Percentiles rank a stretch among this genome's conserved stretches.
Evolutionary conservation across 306 rosid genomes (phyloP).

Genomic region (Notholithocarpus densiflorus): DNA sequence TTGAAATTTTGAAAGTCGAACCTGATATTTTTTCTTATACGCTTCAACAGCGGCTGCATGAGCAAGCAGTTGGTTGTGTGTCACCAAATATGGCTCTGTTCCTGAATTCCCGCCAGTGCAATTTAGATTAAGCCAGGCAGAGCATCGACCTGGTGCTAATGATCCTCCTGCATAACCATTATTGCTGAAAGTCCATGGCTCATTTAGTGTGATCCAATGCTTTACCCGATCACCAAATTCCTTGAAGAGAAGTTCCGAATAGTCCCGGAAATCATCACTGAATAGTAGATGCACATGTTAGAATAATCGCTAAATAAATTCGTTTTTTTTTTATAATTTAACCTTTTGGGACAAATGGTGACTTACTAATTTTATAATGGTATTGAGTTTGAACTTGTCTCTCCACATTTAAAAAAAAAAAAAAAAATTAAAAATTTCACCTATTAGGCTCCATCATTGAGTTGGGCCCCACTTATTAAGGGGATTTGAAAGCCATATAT

Average conservation of each 20-base stretch:
- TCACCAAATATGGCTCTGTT: slow-evolving; percentile 32
- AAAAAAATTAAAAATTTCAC: no score
- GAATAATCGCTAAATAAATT: no score
- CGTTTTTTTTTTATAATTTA: no score
- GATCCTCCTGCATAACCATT: slow-evolving; percentile 16
- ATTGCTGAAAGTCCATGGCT: slow-evolving; percentile 10
- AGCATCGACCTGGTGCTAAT: slow-evolving; percentile 31
- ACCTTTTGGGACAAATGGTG: no score
- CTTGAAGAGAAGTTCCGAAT: no score
- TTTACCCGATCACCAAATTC: slow-evolving; percentile 13
- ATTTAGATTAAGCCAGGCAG: slow-evolving; percentile 7
- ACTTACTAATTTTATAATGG: no score
- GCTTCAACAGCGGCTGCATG: slow-evolving; percentile 18
- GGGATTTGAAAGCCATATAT: no score
- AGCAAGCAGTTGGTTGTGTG: slow-evolving; percentile 29
- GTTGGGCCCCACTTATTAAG: no score
- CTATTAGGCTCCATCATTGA: no score
- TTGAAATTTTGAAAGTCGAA: background rate
- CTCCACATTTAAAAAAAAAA: no score
- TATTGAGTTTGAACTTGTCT: no score
- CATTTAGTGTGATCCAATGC: slow-evolving; percentile 35
- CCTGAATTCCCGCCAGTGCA: slow-evolving; percentile 28
- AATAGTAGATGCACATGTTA: background rate
- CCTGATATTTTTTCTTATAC: slow-evolving; percentile 21
- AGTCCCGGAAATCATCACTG: no score